These are phyloP conservation scores for Hermanozyma aechmeae DNA, from an alignment of 805 yeast species.

Conservation along the genomic window DNA sequence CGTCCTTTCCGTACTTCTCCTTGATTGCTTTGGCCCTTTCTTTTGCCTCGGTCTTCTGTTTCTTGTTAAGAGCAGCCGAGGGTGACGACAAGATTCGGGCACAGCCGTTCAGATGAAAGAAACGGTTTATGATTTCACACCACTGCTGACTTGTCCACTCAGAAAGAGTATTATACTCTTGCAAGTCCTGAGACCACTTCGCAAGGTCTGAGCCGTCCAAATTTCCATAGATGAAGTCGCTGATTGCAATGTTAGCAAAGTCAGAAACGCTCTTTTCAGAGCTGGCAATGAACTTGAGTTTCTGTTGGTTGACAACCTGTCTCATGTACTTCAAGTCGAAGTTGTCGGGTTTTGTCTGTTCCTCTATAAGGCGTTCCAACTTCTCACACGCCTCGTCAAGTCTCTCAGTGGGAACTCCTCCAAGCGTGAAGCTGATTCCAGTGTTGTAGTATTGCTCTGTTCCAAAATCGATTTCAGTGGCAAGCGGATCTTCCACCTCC, in stretches of 20 bases:
- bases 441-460: conserved; percentile 68
- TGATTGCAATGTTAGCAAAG: conserved; percentile 59
- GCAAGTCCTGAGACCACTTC: conserved; percentile 43
- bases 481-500: conserved; percentile 74
- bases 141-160: conserved; percentile 63
- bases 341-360: conserved; percentile 38
- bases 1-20: conserved; percentile 45
- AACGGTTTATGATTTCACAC: conserved; percentile 43
- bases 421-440: conserved; percentile 46
- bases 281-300: conserved; percentile 48
- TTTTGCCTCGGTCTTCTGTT: conserved; percentile 42
- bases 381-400: conserved; percentile 45
- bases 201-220: conserved; percentile 48
- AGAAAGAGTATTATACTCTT: conserved; percentile 49
- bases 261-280: conserved; percentile 56
- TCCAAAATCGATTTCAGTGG: conserved; percentile 58
- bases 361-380: conserved; percentile 40
- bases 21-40: conserved; percentile 41
- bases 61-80: conserved; percentile 47
- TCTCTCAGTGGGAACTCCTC: conserved; percentile 69
- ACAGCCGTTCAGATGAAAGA: conserved; percentile 52
- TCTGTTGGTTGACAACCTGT: conserved; percentile 59
- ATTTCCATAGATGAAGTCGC: conserved; percentile 75
- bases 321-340: conserved; percentile 59
- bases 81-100: conserved; percentile 69